Evolutionary conservation across 768 basidiomycete species (phyloP).

Genomic region (Mycena vulgaris): DNA sequence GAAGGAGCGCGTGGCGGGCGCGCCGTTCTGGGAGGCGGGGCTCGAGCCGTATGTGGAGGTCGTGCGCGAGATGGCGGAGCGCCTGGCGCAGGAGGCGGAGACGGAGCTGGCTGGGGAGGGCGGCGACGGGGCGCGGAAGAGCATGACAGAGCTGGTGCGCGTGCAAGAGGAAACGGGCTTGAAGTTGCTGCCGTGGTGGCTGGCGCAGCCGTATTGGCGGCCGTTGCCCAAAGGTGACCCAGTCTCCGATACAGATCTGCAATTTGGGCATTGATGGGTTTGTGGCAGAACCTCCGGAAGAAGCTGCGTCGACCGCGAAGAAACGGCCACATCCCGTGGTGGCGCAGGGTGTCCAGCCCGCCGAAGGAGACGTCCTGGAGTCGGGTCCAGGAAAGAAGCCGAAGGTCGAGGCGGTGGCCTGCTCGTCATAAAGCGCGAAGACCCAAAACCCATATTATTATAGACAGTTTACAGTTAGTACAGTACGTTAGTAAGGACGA

Average conservation of each 20-base stretch:
- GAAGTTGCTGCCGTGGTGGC: slow-evolving; percentile 61
- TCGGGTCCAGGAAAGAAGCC: slow-evolving; percentile 29
- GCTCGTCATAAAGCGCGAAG: not conserved
- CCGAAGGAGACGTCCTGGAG: not conserved
- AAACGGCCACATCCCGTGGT: slow-evolving; percentile 22
- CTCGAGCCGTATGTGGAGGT: slow-evolving; percentile 67
- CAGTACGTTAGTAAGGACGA: no score
- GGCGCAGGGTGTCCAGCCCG: not conserved
- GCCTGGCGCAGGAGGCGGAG: slow-evolving; percentile 68
- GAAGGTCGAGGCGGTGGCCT: slow-evolving; percentile 13
- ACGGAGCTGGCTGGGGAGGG: slow-evolving; percentile 64
- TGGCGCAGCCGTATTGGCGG: slow-evolving; percentile 79
- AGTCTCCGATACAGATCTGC: not conserved
- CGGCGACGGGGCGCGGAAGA: slow-evolving; percentile 45
- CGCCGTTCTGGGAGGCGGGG: slow-evolving; percentile 42
- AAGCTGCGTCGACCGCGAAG: not conserved
- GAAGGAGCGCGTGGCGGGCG: slow-evolving; percentile 14
- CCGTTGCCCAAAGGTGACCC: slow-evolving; percentile 46
- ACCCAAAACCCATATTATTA: not conserved
- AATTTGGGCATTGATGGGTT: not conserved
- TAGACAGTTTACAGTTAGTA: not conserved
- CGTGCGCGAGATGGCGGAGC: slow-evolving; percentile 69
- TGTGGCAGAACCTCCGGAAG: slow-evolving; percentile 5
- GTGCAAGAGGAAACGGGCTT: slow-evolving; percentile 66
- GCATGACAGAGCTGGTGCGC: slow-evolving; percentile 52